phyloP scores from a whole-genome alignment of 768 basidiomycete genomes.

The Rhodotorula taiwanensis region DNA sequence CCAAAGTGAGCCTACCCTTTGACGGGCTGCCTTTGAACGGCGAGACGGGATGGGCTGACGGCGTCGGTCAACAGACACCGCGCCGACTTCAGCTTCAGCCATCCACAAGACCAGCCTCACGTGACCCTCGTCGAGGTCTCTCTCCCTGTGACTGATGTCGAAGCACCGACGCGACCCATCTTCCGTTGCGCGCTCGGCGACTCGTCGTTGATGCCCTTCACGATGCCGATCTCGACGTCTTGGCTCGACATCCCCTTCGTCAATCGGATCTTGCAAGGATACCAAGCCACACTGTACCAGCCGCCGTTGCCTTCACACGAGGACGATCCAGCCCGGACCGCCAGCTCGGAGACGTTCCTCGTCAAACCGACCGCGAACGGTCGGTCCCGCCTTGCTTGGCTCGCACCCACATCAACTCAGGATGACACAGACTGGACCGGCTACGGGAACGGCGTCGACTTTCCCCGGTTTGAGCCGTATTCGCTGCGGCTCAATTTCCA shows the following conservation, averaged over 20 bases:
- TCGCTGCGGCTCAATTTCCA: slow-evolving; percentile 3
- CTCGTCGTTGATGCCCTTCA: slow-evolving; percentile 16
- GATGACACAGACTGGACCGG: not conserved
- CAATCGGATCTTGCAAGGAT: not conserved
- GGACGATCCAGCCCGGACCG: not conserved
- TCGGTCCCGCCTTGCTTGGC: not conserved
- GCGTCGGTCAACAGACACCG: slow-evolving; percentile 5
- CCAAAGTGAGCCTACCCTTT: slow-evolving; percentile 12
- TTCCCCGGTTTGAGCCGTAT: slow-evolving; percentile 8
- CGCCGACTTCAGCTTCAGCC: slow-evolving; percentile 12
- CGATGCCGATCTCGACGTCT: slow-evolving; percentile 14
- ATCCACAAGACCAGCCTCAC: not conserved
- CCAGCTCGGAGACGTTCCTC: slow-evolving; percentile 3
- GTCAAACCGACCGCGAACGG: slow-evolving; percentile 6
- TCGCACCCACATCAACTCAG: not conserved
- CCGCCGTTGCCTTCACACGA: not conserved
- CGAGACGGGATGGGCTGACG: not conserved
- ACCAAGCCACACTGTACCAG: slow-evolving; percentile 7
- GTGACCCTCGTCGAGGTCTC: slow-evolving; percentile 11
- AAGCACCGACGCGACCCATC: slow-evolving; percentile 5
- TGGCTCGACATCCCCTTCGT: slow-evolving; percentile 13
- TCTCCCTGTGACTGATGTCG: slow-evolving; percentile 4
- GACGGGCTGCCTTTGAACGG: not conserved
- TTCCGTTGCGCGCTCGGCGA: slow-evolving; percentile 20
- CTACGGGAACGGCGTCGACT: slow-evolving; percentile 14